Base-by-base conservation (phyloP, 305 asterid species). In the Plantago coronopus region DNA sequence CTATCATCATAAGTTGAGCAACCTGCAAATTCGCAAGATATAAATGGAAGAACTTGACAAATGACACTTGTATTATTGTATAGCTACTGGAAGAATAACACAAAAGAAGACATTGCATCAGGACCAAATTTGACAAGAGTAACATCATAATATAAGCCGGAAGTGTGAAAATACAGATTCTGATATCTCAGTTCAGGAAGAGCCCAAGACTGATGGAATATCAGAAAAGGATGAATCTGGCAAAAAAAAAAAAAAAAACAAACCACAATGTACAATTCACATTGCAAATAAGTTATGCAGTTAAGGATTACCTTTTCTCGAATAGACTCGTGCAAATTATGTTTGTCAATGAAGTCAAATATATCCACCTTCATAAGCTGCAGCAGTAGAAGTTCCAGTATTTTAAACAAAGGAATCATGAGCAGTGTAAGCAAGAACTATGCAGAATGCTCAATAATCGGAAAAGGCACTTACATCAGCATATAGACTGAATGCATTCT, bases 291-390 rank as follows among this genome's bases (percentile, higher is more conserved):
- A 60, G 43, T 48, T 21, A 34, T 55, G 18, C 51, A 68, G 34
- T 27, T 27, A 27, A 27, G 56, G 49, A 22, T 21, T 78, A 93
- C 99, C 97, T 93, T 93, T 70, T 85, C 93, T 47, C 70, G 88
- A 69, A 89, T 81, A 53, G 75, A 80, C 59, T 89, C 97, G 68
- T 89, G 95, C 80, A 93, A 75, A 73, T 83, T 79, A 73, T 93
- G 96, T 72, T 87, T 93, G 71, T 89, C 96, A 60, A 93, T 82
- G 84, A 93, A 93, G 78, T 87, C 99, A 74, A 87, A 93, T 74
- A 89, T 71, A 61, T 69, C 95, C 0, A 91, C 91, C 81, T 85
- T 87, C 94, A 79, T 85, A 66, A 89, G 88, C 99, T 93, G 95
- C 72, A 81, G 76, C 31, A 68, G 48, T 63, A 13, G 69, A 54